Evolutionary conservation across 768 basidiomycete genomes (phyloP).

Genomic region (Coprinopsis sp.): DNA sequence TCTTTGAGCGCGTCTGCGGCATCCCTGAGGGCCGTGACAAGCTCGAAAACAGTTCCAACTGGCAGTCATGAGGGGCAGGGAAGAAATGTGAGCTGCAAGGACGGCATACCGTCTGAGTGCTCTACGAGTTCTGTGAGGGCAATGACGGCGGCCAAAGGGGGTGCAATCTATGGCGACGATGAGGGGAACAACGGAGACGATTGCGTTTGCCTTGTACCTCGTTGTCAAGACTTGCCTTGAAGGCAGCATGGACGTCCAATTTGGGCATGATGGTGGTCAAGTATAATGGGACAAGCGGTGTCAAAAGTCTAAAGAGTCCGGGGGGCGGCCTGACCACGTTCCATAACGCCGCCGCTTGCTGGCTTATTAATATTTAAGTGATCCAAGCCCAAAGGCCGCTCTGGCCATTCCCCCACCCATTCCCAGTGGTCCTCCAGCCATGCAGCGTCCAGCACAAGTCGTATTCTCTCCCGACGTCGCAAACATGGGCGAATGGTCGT

Average conservation of each 20-base stretch:
- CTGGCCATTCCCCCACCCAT: slow-evolving; percentile 9
- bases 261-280: slow-evolving; percentile 14
- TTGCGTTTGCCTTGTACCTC: slow-evolving; percentile 41
- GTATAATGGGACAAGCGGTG: slow-evolving; percentile 11
- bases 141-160: slow-evolving; percentile 85
- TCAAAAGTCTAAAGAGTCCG: slow-evolving; percentile 9
- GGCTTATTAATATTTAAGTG: slow-evolving; percentile 6
- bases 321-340: not conserved
- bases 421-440: slow-evolving; percentile 15
- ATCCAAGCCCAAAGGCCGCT: slow-evolving; percentile 8
- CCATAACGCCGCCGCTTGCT: slow-evolving; percentile 1
- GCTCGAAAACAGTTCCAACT: slow-evolving; percentile 93
- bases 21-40: slow-evolving; percentile 77
- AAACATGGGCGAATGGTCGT: slow-evolving; percentile 82
- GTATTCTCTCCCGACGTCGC: slow-evolving; percentile 76
- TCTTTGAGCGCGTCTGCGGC: slow-evolving; percentile 61
- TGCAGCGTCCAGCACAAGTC: slow-evolving; percentile 42
- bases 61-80: slow-evolving; percentile 12
- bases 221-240: slow-evolving; percentile 56
- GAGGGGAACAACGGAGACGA: not conserved
- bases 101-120: slow-evolving; percentile 62
- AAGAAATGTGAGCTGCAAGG: slow-evolving; percentile 5
- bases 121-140: slow-evolving; percentile 80
- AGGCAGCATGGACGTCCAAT: slow-evolving; percentile 45
- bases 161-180: slow-evolving; percentile 51